A percentile compares a stretch with the other conserved stretches of the same genome.
Evolutionary conservation across 768 basidiomycete genomes (phyloP).

Genomic region (Rhizopogon vulgaris): DNA sequence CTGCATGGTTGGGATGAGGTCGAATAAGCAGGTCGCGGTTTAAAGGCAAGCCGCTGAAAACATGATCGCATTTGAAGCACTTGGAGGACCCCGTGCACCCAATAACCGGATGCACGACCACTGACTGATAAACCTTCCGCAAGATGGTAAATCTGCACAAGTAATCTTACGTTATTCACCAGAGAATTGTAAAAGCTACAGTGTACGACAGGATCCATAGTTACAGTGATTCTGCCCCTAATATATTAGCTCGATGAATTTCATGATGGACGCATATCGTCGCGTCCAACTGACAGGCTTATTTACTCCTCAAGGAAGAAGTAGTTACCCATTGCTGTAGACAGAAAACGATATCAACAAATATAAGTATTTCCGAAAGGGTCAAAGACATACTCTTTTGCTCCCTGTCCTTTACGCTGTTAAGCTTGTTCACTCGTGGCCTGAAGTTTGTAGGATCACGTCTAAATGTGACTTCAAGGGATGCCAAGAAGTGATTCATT

Average conservation of each 20-base stretch:
- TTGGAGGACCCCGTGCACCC: constrained; percentile 19
- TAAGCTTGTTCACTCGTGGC: constrained; percentile 79
- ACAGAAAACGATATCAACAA: constrained; percentile 5
- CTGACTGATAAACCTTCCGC: background rate
- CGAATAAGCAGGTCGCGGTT: background rate
- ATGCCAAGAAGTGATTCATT: constrained; percentile 97
- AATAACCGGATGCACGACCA: background rate
- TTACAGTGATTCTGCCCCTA: background rate
- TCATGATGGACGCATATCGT: background rate
- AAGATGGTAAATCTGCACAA: background rate
- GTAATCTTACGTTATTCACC: background rate
- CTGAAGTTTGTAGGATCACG: constrained; percentile 95
- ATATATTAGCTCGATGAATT: background rate
- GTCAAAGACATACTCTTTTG: constrained; percentile 58
- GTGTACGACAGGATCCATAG: background rate
- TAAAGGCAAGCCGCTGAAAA: background rate
- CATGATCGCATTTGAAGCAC: background rate
- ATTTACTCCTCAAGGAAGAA: constrained; percentile 85
- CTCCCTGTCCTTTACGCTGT: constrained; percentile 84
- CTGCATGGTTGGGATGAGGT: constrained; percentile 22
- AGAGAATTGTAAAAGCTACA: background rate
- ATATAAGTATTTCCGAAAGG: background rate
- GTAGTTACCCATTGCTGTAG: constrained; percentile 72
- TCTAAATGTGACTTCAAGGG: constrained; percentile 95
- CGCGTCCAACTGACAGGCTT: background rate